Evolutionary conservation across 2,329 filamentous ascomycete species (phyloP).

Genomic region (Phoma herbarum): DNA sequence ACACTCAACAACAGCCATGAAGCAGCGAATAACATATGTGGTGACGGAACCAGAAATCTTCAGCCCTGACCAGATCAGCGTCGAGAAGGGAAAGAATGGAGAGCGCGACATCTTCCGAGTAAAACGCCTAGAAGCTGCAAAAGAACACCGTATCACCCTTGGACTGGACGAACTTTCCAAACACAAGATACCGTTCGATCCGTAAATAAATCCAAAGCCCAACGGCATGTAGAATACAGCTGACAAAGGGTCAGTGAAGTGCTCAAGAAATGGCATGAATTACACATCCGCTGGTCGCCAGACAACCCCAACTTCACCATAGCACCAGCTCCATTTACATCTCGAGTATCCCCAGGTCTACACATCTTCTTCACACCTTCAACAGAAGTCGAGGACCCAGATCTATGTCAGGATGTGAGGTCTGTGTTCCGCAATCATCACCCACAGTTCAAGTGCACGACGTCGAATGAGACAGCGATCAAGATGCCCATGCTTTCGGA

Average conservation of each 20-base stretch:
- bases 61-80: conserved; percentile 68
- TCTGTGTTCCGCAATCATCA: not conserved
- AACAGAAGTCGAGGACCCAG: conserved; percentile 39
- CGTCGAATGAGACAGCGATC: conserved; percentile 68
- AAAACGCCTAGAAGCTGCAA: conserved; percentile 69
- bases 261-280: conserved; percentile 71
- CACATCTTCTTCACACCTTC: conserved; percentile 79
- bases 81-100: conserved; percentile 52
- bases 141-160: conserved; percentile 82
- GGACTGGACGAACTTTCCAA: conserved; percentile 75
- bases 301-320: conserved; percentile 64
- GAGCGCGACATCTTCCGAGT: conserved; percentile 62
- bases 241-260: conserved; percentile 57
- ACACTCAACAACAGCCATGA: conserved; percentile 58
- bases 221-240: not conserved
- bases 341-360: conserved; percentile 79
- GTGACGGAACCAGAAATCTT: conserved; percentile 72
- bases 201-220: conserved; percentile 1
- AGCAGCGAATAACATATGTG: conserved; percentile 78
- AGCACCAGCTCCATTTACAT: conserved; percentile 73
- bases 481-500: conserved; percentile 63
- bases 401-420: conserved; percentile 13
- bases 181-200: conserved; percentile 25
- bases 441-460: conserved; percentile 62
- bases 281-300: conserved; percentile 83